Base-by-base conservation (phyloP, 306 rosid genomes). In the Mucuna pruriens region DNA sequence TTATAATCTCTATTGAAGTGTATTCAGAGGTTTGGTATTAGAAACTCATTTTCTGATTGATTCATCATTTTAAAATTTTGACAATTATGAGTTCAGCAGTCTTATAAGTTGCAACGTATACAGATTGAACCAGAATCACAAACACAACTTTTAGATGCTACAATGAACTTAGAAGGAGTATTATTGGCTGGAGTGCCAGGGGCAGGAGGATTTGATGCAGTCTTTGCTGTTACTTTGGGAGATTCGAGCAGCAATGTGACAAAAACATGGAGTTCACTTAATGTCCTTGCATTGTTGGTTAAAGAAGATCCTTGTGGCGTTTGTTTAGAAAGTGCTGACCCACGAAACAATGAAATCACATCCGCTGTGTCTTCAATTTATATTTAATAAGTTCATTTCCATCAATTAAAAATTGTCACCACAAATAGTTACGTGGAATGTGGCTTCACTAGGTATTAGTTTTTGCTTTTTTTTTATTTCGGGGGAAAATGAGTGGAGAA, bases 111-210 rank as follows among this genome's bases (percentile, higher is more conserved):
- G 62, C 63, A 22, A 73, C 60, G 55, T 76, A 20, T 85, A 60
- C 86, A 95, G 99, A 93, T 95, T 83, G 99, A 93, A 82, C 99
- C 99, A 46, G 93, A 91, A 62, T 89, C 97, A 42, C 99, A 93
- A 86, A 92, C 97, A 58, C 89, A 20, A 67, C 98, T 95, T 87
- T 79, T 95, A 82, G 91, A 95, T 69, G 85, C 94, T 60, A 91
- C 98, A 26, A 85, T 92, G 96, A 88, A 88, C 80, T 87, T 92
- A 94, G 99, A 93, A 89, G 99, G 99, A 62, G 93, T 95, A 39
- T 73, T 95, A 85, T 85, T 95, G 80, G 97, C 97, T 63, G 99
- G 99, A 82, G 98, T 95, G 86, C 99, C 99, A 31, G 99, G 99
- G 73, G 98, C 98, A 38, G 99, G 99, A 84, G 99, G 99, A 78